Base-by-base conservation (phyloP, 139 green algal species). In the Spirogloea muscicola region DNA sequence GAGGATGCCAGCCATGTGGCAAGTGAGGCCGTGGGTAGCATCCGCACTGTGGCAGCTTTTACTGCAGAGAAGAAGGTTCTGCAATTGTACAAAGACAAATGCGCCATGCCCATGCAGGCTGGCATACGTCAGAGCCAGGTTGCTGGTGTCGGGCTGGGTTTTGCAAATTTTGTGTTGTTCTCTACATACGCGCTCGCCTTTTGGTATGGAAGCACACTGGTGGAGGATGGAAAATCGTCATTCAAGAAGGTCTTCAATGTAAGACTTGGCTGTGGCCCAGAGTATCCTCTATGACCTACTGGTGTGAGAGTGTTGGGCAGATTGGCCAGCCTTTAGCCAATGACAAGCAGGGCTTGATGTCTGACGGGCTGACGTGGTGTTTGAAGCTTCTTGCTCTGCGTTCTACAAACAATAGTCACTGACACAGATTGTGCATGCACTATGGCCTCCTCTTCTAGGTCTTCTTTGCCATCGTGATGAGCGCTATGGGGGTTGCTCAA, bases 211-310 rank as follows among this genome's bases (percentile, higher is more conserved):
- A 84, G 81, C 9, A 68, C 52, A 42, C 59, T 85, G 21, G 76
- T 91, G 10, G 25, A 66, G 33, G 38, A 58, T 0, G 74, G 75
- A 0, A 61, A 84, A 2, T 61, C 71, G 31, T 75, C 71, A 21
- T 94, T 96, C 71, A 64, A 85, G 25, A 70, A 92, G 36, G 80
- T 89, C 13, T 80, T 95, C 58, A n/a, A 89, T 71, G 82, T 87
- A 46, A 5, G 65, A 62, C n/a, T n/a, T n/a, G n/a, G n/a, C n/a
- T n/a, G n/a, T n/a, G n/a, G n/a, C n/a, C n/a, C n/a, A n/a, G n/a
- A n/a, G n/a, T n/a, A n/a, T n/a, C n/a, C n/a, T n/a, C n/a, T n/a
- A n/a, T n/a, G n/a, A n/a, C n/a, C n/a, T n/a, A n/a, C n/a, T n/a
- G n/a, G n/a, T n/a, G n/a, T n/a, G n/a, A n/a, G n/a, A n/a, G n/a